A percentile compares a stretch with the other conserved stretches of the same genome.
phyloP scores from a whole-genome alignment of 2,329 filamentous ascomycete genomes.

The Trichothecium roseum region DNA sequence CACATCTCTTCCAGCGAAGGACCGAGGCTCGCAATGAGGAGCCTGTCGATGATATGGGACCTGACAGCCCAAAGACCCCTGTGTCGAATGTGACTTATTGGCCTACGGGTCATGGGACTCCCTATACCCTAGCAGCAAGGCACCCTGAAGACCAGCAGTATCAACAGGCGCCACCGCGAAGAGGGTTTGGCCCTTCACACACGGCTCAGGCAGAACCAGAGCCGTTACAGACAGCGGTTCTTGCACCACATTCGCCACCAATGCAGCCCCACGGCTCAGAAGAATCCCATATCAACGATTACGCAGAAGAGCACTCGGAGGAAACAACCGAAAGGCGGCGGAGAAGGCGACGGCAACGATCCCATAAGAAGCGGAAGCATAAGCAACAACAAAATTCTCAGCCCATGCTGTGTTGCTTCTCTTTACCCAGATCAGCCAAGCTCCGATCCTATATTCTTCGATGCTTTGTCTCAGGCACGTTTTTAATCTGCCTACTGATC shows the following conservation, averaged over 20 bases:
- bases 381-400: constrained; percentile 26
- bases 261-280: not conserved
- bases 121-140: no score
- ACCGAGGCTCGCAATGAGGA: no score
- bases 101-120: no score
- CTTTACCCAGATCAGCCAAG: constrained; percentile 41
- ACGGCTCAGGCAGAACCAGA: not conserved
- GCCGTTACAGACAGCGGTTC: no score
- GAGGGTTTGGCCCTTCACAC: not conserved
- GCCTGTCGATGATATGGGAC: no score
- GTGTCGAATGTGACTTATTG: no score
- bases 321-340: constrained; percentile 23
- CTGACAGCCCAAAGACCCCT: no score
- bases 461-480: constrained; percentile 54
- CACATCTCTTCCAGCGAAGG: no score
- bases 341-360: constrained; percentile 6
- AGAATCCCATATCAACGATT: not conserved
- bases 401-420: constrained; percentile 36
- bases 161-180: not conserved
- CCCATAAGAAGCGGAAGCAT: constrained; percentile 6
- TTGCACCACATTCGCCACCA: constrained; percentile 3
- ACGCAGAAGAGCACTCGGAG: constrained; percentile 11
- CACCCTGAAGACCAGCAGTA: not conserved
- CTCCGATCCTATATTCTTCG: constrained; percentile 46
- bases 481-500: constrained; percentile 47